Evolutionary conservation across 1,139 yeast species (phyloP), one percentile per base, ranked within the genome.

Genomic region (Suhomyces yuchorum): DNA sequence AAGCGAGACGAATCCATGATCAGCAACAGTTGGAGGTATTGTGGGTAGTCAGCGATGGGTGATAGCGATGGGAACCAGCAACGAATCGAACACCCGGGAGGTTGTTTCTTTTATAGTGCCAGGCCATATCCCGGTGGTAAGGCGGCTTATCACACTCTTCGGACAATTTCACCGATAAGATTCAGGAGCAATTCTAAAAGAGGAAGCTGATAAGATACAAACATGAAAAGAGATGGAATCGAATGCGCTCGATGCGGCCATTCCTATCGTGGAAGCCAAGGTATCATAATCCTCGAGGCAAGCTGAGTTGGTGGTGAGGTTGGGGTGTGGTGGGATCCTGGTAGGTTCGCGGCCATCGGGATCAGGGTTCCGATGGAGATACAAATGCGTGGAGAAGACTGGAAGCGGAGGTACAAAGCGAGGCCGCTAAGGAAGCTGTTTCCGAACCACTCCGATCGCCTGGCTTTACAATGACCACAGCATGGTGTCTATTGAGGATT

Each of bases 1-100:
- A 73, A 57, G 54, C 68, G 63, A n/a, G 62, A 42, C 7, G 65
- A 56, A 22, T 71, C 76, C 77, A 72, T 73, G 24, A 36, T 33
- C 7, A 24, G 26, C n/a, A 35, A 8, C 2, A 34, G n/a, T n/a
- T n/a, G n/a, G n/a, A n/a, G n/a, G n/a, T n/a, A n/a, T n/a, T n/a
- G n/a, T n/a, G n/a, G n/a, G n/a, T n/a, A n/a, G n/a, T n/a, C n/a
- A n/a, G n/a, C n/a, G n/a, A 18, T 34, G 22, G 9, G n/a, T 14
- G 8, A 14, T 7, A n/a, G 15, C 11, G 35, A 8, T n/a, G 18
- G 3, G 35, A 9, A 14, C 11, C 15, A n/a, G 35, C 15, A 22
- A 22, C 24, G 24, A 22, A 22, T n/a, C n/a, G n/a, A n/a, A n/a
- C n/a, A n/a, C n/a, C n/a, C n/a, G 18, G 15, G 14, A 11, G 5